phyloP scores from a whole-genome alignment of 176 grass and related monocot genomes.

The Carex parvula region DNA sequence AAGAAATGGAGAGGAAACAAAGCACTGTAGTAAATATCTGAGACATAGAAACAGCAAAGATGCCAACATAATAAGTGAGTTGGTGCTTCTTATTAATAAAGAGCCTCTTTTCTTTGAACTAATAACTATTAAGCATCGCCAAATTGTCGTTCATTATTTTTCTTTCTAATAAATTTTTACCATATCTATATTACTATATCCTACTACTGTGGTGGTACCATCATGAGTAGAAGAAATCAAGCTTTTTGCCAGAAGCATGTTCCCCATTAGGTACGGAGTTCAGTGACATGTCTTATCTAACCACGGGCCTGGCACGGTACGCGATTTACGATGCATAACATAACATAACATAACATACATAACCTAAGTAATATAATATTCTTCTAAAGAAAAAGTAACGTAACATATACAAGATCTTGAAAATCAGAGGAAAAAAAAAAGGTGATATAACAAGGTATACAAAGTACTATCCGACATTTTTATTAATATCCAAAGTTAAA shows the following conservation, averaged over 20 bases:
- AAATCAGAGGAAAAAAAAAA: neutral
- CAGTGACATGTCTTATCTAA: neutral
- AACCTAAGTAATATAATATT: neutral
- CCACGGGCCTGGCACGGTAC: neutral
- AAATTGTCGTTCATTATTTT: no score
- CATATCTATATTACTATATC: no score
- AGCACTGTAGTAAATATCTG: neutral
- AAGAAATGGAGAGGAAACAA: neutral
- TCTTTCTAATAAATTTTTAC: no score
- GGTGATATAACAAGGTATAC: neutral
- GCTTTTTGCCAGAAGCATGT: slow-evolving; percentile 2
- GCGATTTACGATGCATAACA: slow-evolving; percentile 1
- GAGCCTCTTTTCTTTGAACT: neutral
- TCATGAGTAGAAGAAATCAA: neutral
- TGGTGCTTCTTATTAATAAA: neutral
- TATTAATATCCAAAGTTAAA: no score
- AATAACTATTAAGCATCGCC: neutral
- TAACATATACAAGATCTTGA: neutral
- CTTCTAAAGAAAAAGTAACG: no score
- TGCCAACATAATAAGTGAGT: neutral
- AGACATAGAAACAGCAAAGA: slow-evolving; percentile 1
- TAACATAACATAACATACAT: no score
- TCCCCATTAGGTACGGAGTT: slow-evolving; percentile 1
- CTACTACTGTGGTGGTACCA: neutral
- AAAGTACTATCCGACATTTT: no score